phyloP scores from a whole-genome alignment of 2,329 filamentous ascomycete genomes.

The Triangularia verruculosa region DNA sequence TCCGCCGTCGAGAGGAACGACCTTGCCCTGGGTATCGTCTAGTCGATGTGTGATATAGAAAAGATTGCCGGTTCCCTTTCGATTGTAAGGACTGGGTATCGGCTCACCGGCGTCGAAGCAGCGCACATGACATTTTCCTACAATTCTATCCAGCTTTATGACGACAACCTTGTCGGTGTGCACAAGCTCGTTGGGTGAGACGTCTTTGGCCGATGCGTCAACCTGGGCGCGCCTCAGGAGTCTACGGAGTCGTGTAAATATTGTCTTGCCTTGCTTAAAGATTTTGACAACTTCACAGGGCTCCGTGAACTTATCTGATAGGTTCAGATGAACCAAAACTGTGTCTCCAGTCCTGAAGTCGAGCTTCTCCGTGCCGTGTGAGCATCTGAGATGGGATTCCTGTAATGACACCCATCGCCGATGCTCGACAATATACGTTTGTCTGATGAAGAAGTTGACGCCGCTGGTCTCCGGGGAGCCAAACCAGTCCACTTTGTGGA shows the following conservation, averaged over 20 bases:
- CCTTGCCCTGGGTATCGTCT: constrained; percentile 24
- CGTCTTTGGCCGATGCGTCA: constrained; percentile 4
- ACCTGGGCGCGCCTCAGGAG: constrained; percentile 46
- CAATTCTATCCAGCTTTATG: constrained; percentile 41
- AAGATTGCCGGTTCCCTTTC: constrained; percentile 61
- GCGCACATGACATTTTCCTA: constrained; percentile 58
- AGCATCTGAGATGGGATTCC: constrained; percentile 53
- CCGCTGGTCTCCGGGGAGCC: constrained; percentile 42
- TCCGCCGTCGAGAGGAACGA: constrained; percentile 36
- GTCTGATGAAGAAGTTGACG: constrained; percentile 64
- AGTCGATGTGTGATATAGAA: constrained; percentile 59
- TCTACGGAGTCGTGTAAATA: constrained; percentile 45
- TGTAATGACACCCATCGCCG: constrained; percentile 61
- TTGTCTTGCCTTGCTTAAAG: constrained; percentile 28
- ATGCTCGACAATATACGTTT: constrained; percentile 61
- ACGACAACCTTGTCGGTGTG: constrained; percentile 47
- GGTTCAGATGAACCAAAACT: constrained; percentile 45
- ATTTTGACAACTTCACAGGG: constrained; percentile 56
- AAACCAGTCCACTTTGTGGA: constrained; percentile 58
- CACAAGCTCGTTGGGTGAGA: constrained; percentile 56
- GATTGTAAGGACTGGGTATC: constrained; percentile 62
- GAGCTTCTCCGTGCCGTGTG: constrained; percentile 31
- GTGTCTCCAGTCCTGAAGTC: constrained; percentile 52
- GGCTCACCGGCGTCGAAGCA: constrained; percentile 44
- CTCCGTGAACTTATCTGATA: constrained; percentile 45